These are phyloP conservation scores for Coemansia pectinata DNA, from an alignment of 192 early-diverging fungal species.

Conservation along the genomic window DNA sequence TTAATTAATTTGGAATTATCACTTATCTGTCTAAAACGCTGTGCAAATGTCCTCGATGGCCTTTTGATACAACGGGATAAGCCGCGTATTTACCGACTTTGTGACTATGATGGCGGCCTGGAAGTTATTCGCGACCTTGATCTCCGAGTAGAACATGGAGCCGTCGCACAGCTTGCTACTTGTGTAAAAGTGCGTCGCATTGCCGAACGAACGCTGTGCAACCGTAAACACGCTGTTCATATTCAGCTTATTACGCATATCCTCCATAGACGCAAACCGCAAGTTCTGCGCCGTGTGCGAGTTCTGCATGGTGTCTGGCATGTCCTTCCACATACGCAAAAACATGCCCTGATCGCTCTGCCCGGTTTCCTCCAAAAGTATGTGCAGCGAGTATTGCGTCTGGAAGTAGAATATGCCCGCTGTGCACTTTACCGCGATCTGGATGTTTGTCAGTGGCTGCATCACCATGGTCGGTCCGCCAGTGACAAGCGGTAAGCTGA, in stretches of 20 bases:
- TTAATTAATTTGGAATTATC: not conserved
- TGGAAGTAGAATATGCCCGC: conserved; percentile 73
- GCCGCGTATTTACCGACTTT: conserved; percentile 39
- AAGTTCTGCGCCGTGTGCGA: conserved; percentile 23
- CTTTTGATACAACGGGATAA: conserved; percentile 49
- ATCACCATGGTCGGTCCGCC: conserved; percentile 56
- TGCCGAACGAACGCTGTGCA: conserved; percentile 60
- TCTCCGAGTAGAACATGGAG: conserved; percentile 62
- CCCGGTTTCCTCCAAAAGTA: conserved; percentile 56
- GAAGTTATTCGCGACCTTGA: conserved; percentile 59
- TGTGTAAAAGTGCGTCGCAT: conserved; percentile 63
- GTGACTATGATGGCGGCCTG: conserved; percentile 42
- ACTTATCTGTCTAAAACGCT: conserved; percentile 20
- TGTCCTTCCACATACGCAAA: conserved; percentile 59
- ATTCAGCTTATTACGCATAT: conserved; percentile 58
- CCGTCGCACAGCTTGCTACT: conserved; percentile 60
- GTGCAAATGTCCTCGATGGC: conserved; percentile 54
- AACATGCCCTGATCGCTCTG: conserved; percentile 56
- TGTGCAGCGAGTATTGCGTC: conserved; percentile 62
- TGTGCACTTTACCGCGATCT: conserved; percentile 71
- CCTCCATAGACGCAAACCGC: conserved; percentile 44
- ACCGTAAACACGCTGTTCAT: conserved; percentile 67
- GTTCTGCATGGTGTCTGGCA: conserved; percentile 39
- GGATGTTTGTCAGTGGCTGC: conserved; percentile 64
- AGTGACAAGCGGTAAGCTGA: conserved; percentile 52